These are phyloP conservation scores for Xylaria sp. DNA, from an alignment of 2,329 filamentous ascomycete species.

Conservation along the genomic window DNA sequence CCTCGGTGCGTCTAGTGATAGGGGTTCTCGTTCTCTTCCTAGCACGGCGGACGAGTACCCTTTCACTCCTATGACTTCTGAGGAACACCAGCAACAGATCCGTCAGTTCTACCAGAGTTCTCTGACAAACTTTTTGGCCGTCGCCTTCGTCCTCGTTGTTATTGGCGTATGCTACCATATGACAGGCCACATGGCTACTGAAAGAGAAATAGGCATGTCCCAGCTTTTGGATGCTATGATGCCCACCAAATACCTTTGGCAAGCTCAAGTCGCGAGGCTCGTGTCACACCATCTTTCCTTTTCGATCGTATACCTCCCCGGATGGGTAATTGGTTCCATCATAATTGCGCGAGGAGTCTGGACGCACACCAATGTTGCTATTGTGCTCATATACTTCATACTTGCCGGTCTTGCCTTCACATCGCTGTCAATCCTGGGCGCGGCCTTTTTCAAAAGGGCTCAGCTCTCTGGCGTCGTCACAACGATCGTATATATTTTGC, in stretches of 20 bases:
- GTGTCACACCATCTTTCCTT: conserved; percentile 84
- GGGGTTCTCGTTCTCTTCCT: conserved; percentile 51
- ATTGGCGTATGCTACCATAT: conserved; percentile 88
- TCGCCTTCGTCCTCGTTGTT: conserved; percentile 81
- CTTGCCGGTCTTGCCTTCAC: conserved; percentile 79
- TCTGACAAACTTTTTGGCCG: conserved; percentile 79
- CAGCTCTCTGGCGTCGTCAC: conserved; percentile 87
- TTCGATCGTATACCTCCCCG: conserved; percentile 80
- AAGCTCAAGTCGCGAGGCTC: conserved; percentile 80
- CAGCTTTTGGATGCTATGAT: conserved; percentile 93
- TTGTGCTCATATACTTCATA: conserved; percentile 79
- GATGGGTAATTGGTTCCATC: conserved; percentile 81
- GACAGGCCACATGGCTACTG: conserved; percentile 84
- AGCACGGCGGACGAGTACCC: conserved; percentile 72
- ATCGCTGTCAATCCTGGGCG: conserved; percentile 83
- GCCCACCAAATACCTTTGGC: conserved; percentile 77
- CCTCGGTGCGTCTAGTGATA: conserved; percentile 56
- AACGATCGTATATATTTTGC: conserved; percentile 75
- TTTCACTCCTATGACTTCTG: conserved; percentile 76
- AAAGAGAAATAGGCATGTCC: conserved; percentile 87
- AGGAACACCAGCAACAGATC: conserved; percentile 73
- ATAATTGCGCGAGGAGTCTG: conserved; percentile 74
- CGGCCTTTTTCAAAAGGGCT: conserved; percentile 84
- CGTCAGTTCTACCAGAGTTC: conserved; percentile 75
- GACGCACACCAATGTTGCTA: conserved; percentile 67